Base-by-base conservation (phyloP, 805 yeast species). In the Tetrapisispora taiwanensis region DNA sequence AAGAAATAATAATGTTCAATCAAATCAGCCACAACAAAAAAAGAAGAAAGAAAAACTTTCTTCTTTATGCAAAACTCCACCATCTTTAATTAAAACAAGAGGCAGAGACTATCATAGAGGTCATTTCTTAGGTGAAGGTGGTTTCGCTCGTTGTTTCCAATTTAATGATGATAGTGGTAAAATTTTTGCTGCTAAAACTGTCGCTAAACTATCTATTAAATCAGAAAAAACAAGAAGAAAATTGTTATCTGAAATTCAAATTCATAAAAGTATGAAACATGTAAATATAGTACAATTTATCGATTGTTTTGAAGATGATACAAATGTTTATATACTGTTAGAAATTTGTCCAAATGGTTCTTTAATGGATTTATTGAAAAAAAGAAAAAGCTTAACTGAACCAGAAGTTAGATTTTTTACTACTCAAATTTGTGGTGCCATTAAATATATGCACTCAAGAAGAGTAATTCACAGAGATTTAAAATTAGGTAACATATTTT, bases 101-200 rank as follows among this genome's bases (percentile, higher is more conserved):
- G 96, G 96, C 34, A 77, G 85, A 59, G 94, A 87, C 54, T 90
- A 84, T 63, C 85, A 84, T 49, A 76, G 97, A 59, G 97, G 97
- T 2, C 72, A 72, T 46, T 88, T 88, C 56, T 71, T 90, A 33
- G 97, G 97, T 30, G 97, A 89, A 67, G 98, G 98, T 47, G 98
- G 98, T 0, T 90, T 90, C 70, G 98, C 97, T n/a, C 78, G 97
- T 58, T 90, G 98, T 60, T 90, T 90, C 68, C 96, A 90, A 63
- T 90, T 90, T 73, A 86, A 84, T 60, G 95, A 88, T 65, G 82
- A 87, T 48, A 71, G 76, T 49, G 97, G 97, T 30, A 76, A 78
- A 57, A 74, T 85, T 2, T 90, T 73, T 64, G 98, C 97, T 15
- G 98, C 98, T 24, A 90, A 90, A 59, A 92, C 97, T 0, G 94